Percentiles rank a stretch among this genome's conserved stretches.
Evolutionary conservation across 495 filamentous ascomycete species (phyloP).

Genomic region (Cairneyella variabilis): DNA sequence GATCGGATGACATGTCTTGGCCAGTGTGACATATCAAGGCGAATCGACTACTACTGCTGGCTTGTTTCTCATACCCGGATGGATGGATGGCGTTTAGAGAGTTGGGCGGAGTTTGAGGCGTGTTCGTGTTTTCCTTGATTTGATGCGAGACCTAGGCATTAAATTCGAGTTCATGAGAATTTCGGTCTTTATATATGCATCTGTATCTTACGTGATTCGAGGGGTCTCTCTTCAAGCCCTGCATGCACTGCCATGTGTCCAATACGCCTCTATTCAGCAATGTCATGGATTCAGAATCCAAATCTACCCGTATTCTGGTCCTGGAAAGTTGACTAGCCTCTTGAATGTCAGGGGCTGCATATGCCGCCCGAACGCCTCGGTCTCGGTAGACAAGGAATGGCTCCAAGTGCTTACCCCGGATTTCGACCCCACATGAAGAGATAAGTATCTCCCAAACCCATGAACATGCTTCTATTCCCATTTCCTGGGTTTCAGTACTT

Average conservation of each 20-base stretch:
- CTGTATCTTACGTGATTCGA: not conserved
- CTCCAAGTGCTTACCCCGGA: not conserved
- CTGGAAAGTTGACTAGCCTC: no score
- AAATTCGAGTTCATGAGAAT: slow-evolving; percentile 5
- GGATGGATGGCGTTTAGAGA: slow-evolving; percentile 26
- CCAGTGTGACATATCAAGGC: slow-evolving; percentile 23
- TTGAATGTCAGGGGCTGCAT: no score
- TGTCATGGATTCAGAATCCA: no score
- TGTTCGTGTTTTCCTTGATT: no score
- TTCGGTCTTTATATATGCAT: not conserved
- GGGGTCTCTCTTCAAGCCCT: no score
- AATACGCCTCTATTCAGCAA: no score
- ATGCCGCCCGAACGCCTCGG: not conserved
- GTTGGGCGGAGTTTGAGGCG: slow-evolving; percentile 20
- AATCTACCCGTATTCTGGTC: no score
- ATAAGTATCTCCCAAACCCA: no score
- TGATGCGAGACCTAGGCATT: slow-evolving; percentile 9
- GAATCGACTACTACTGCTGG: not conserved
- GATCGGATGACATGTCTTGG: slow-evolving; percentile 18
- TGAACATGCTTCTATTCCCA: no score
- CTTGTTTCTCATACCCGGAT: slow-evolving; percentile 21
- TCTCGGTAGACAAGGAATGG: not conserved
- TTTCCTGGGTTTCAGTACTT: no score
- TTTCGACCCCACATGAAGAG: not conserved
- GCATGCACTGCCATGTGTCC: no score